phyloP scores from a whole-genome alignment of 345 rosid species.

The Streptanthus diversifolius region DNA sequence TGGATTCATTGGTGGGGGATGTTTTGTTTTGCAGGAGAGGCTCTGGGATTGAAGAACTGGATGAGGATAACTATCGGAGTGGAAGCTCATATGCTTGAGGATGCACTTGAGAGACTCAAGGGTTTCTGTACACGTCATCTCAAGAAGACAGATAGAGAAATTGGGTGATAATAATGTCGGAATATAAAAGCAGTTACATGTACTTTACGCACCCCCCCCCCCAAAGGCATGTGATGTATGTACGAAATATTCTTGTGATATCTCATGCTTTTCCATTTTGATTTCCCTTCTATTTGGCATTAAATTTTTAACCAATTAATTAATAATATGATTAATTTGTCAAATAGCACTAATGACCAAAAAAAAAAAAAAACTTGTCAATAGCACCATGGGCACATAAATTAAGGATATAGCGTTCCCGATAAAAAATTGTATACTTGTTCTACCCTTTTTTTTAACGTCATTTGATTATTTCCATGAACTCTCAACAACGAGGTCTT shows the following conservation, averaged over 20 bases:
- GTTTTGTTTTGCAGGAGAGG: conserved; percentile 48
- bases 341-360: no score
- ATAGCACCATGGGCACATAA: no score
- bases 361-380: no score
- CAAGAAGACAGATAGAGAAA: conserved; percentile 39
- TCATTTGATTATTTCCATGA: no score
- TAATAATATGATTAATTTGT: not conserved
- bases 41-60: conserved; percentile 68
- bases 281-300: not conserved
- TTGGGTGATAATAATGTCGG: conserved; percentile 1
- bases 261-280: not conserved
- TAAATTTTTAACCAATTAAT: not conserved
- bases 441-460: no score
- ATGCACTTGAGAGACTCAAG: conserved; percentile 57
- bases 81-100: conserved; percentile 59
- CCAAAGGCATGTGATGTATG: not conserved
- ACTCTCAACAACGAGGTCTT: no score
- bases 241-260: not conserved
- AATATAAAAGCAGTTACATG: not conserved
- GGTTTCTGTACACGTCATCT: conserved; percentile 59
- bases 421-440: no score
- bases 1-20: not conserved
- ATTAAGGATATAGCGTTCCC: no score
- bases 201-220: not conserved
- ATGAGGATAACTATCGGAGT: conserved; percentile 57